These are phyloP conservation scores for Verbena officinalis DNA, from an alignment of 257 asterid species.

Conservation along the genomic window DNA sequence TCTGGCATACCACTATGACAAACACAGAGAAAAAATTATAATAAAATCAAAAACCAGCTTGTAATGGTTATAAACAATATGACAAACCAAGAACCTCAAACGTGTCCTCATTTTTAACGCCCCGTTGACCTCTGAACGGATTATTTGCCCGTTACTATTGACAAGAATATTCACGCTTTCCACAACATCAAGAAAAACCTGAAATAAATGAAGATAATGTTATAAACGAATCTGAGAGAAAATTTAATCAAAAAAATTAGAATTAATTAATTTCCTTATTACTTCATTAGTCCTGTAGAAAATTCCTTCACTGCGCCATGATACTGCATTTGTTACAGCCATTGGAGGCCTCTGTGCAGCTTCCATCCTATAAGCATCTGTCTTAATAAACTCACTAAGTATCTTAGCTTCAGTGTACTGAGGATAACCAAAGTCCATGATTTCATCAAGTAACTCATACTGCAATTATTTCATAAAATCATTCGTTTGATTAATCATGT, in stretches of 20 bases:
- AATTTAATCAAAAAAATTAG: background rate
- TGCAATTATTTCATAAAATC: constrained; percentile 1
- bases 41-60: too few relatives aligned
- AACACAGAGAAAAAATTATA: background rate
- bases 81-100: constrained; percentile 40
- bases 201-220: constrained; percentile 7
- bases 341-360: constrained; percentile 47
- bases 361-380: constrained; percentile 49
- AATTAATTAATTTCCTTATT: background rate
- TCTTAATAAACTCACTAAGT: constrained; percentile 47
- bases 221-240: background rate
- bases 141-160: constrained; percentile 54
- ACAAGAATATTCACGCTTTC: constrained; percentile 55
- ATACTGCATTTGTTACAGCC: constrained; percentile 53
- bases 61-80: background rate
- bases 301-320: constrained; percentile 51
- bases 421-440: constrained; percentile 49
- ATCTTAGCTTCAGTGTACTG: constrained; percentile 48
- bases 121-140: constrained; percentile 52
- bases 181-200: constrained; percentile 58
- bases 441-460: constrained; percentile 49
- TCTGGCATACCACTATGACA: constrained; percentile 53
- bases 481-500: background rate
- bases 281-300: constrained; percentile 45
- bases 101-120: constrained; percentile 54